Evolutionary conservation across 495 filamentous ascomycete genomes (phyloP), one percentile per base, ranked within the genome.

Genomic region (Glonium stellatum): DNA sequence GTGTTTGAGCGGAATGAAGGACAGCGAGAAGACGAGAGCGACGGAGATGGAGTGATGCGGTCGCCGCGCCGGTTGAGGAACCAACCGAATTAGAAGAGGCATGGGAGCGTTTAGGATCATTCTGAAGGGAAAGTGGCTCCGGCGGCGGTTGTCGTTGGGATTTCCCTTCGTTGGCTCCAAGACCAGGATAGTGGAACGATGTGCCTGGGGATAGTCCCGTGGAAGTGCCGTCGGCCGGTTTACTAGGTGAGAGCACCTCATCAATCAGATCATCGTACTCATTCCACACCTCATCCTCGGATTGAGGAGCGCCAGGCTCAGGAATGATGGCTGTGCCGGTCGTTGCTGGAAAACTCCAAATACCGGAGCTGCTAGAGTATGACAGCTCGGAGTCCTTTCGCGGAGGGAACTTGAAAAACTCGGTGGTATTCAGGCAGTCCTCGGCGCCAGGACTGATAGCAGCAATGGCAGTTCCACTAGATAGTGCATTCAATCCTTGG

Each of bases 181-280:
- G 34, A 21, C 34, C 53, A 18, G 15, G 13, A 39, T 15, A 75
- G 23, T 74, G 73, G 39, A 78, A 77, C 23, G 79, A 76, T 21
- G 66, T 69, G 0, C 74, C 76, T 8, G 68, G 70, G 1, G 79
- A 78, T 13, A 76, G 74, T 0, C 73, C 13, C 23, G 42, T 34
- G 31, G 60, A 54, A 39, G 49, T 25, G 12, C 51, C 23, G 12
- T 39, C 62, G 21, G 47, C 36, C 1, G 59, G 27, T 9, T 57
- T 58, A 21, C 42, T 52, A 23, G 83, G 80, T 0, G 82, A 83
- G 15, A 83, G 76, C 12, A 87, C 82, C 48, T 90, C 83, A 62
- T 88, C 88, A 55, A 97, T 80, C 15, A 95, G 76, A 67, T 97
- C 93, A 69, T 97, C 86, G 63, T 93, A 97, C 71, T 98, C 91